These are phyloP conservation scores for Aspergillus alliaceus DNA, from an alignment of 2,329 filamentous ascomycete genomes.

Conservation along the genomic window DNA sequence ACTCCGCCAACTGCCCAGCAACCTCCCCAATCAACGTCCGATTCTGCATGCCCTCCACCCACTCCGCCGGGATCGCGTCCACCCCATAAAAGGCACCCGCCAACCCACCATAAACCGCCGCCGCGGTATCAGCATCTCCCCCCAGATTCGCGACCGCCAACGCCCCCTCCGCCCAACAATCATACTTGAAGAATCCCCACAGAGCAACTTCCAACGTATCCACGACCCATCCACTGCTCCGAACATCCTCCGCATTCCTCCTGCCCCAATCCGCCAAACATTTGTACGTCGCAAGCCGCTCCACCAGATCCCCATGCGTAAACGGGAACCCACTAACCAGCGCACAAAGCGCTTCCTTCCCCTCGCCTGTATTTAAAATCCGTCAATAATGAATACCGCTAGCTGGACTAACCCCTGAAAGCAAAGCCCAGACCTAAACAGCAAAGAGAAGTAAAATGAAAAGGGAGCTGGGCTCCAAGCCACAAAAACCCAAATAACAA, in stretches of 20 bases:
- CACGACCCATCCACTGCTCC: constrained; percentile 43
- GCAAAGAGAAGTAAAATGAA: too few relatives aligned
- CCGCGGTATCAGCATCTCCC: constrained; percentile 47
- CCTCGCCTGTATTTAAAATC: too few relatives aligned
- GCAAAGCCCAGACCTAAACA: too few relatives aligned
- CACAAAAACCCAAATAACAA: background rate
- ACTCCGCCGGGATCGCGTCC: constrained; percentile 32
- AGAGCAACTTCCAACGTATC: constrained; percentile 44
- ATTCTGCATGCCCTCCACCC: constrained; percentile 30
- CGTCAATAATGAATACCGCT: too few relatives aligned
- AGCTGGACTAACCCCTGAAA: too few relatives aligned
- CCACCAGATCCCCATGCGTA: constrained; percentile 9
- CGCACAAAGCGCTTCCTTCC: too few relatives aligned
- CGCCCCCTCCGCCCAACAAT: constrained; percentile 38
- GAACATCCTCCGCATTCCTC: constrained; percentile 24
- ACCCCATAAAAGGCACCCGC: constrained; percentile 44
- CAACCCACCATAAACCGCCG: constrained; percentile 46
- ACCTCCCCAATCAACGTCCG: constrained; percentile 16
- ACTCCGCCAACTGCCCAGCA: background rate
- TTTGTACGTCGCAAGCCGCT: constrained; percentile 12
- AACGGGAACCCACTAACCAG: too few relatives aligned
- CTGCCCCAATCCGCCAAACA: constrained; percentile 29
- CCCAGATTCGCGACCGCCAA: constrained; percentile 44
- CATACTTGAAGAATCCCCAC: constrained; percentile 45
- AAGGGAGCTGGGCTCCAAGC: too few relatives aligned